Base-by-base conservation (phyloP, 257 asterid species). In the Salvia hispanica region DNA sequence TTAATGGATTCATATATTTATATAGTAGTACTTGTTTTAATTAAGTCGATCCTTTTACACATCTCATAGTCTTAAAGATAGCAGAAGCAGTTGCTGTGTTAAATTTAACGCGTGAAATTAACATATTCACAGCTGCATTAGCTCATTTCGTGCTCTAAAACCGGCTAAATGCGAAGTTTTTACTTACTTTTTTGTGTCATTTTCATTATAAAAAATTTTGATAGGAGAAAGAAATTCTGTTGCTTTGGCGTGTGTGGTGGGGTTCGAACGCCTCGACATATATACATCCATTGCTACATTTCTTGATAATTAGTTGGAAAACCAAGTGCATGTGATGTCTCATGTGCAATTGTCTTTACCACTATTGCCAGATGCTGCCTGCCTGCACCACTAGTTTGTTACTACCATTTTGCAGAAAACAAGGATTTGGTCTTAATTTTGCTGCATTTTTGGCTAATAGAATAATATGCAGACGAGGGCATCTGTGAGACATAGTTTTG, bases 331-430 rank as follows among this genome's bases (percentile, higher is more conserved):
- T 72, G 87, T 79, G 87, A 74, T 47, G 47, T 68, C 28, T 74
- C 87, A 79, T 76, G 87, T 82, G 82, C 82, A 54, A 13, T 50
- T 82, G 84, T 79, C 86, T 39, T 40, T 51, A 42, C 52, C 43
- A 74, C 72, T 74, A 45, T 76, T 67, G 33, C 59, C 63, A 56
- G 44, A 73, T 43, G 36, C 10, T 37, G 37, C 47, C 14, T 25
- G 31, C 31, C 39, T 45, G 46, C 67, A 54, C 65, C 75, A 62
- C 79, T 7, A 45, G 10, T 57, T 72, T 33, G 40, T 4, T 40
- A 61, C 57, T 65, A 34, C 2, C 9, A 40, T 40, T 64, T 53
- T 64, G 60, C 28, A 36, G 54, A 15, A 25, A 28, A 54, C 76
- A 72, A 34, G 72, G 34, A 47, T 66, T 67, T 74, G 54, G 48